Evolutionary conservation across 257 asterid species (phyloP).

Genomic region (Solanum neorickii): DNA sequence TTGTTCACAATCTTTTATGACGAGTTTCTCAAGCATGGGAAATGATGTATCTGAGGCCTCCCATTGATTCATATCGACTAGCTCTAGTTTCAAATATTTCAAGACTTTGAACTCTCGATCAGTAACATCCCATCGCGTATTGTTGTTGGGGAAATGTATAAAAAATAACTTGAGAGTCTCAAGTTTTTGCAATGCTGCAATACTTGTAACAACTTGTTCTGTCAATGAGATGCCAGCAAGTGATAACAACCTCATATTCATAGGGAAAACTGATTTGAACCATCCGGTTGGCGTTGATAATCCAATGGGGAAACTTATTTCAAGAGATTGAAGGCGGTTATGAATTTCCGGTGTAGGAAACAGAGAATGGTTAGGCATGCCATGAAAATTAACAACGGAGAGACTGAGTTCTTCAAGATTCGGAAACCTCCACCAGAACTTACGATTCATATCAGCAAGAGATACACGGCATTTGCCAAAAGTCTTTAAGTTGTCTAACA

Average conservation of each 20-base stretch:
- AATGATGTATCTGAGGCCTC: background rate
- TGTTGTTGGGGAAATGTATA: background rate
- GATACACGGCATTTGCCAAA: background rate
- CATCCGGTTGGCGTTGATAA: background rate
- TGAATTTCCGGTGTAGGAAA: background rate
- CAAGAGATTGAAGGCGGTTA: background rate
- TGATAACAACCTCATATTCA: background rate
- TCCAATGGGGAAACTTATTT: background rate
- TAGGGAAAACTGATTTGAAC: background rate
- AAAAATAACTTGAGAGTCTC: background rate
- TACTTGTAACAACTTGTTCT: background rate
- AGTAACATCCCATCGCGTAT: background rate
- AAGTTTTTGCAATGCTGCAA: background rate
- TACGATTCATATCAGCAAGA: background rate
- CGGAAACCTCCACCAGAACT: background rate
- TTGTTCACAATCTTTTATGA: background rate
- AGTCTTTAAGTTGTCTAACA: background rate
- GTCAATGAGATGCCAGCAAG: background rate
- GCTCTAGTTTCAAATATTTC: background rate
- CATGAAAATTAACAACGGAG: background rate
- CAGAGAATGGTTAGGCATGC: background rate
- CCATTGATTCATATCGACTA: background rate
- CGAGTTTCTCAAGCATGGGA: background rate
- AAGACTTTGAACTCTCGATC: background rate
- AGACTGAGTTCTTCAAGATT: background rate